Conservation (phyloP, 2,329 filamentous ascomycete species). For the Metarhizium humberi region DNA sequence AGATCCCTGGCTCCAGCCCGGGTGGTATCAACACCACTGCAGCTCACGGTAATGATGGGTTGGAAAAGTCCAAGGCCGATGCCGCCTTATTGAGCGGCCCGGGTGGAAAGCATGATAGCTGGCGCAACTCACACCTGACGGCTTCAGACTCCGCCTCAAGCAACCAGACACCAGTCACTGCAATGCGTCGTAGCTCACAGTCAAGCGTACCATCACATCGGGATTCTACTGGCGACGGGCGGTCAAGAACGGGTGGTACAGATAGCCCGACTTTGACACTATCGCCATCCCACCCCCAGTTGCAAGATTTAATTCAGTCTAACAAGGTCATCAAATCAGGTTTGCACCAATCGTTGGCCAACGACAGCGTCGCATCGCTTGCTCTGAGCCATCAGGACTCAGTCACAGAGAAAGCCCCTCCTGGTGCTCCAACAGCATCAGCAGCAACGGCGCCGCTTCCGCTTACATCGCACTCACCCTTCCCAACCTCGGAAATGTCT, state of each 20-base stretch:
- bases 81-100: constrained; percentile 32
- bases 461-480: constrained; percentile 16
- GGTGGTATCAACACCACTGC: constrained; percentile 12
- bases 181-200: constrained; percentile 35
- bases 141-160: constrained; percentile 33
- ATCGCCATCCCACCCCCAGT: constrained; percentile 43
- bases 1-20: constrained; percentile 7
- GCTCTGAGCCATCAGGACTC: constrained; percentile 41
- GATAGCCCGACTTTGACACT: constrained; percentile 55
- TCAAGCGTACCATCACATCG: constrained; percentile 41
- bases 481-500: constrained; percentile 22
- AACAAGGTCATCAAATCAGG: constrained; percentile 49
- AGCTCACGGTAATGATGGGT: constrained; percentile 18
- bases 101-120: constrained; percentile 31
- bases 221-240: constrained; percentile 33
- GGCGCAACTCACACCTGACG: constrained; percentile 45
- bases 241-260: constrained; percentile 23
- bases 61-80: constrained; percentile 24
- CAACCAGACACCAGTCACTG: constrained; percentile 24
- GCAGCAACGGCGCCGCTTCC: constrained; percentile 15
- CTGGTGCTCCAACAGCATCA: constrained; percentile 11
- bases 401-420: constrained; percentile 25
- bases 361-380: constrained; percentile 50
- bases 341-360: constrained; percentile 44
- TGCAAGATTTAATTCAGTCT: constrained; percentile 51